These are phyloP conservation scores for Cutaneotrichosporon mucoides DNA, from an alignment of 1,284 basidiomycete species.

Conservation along the genomic window DNA sequence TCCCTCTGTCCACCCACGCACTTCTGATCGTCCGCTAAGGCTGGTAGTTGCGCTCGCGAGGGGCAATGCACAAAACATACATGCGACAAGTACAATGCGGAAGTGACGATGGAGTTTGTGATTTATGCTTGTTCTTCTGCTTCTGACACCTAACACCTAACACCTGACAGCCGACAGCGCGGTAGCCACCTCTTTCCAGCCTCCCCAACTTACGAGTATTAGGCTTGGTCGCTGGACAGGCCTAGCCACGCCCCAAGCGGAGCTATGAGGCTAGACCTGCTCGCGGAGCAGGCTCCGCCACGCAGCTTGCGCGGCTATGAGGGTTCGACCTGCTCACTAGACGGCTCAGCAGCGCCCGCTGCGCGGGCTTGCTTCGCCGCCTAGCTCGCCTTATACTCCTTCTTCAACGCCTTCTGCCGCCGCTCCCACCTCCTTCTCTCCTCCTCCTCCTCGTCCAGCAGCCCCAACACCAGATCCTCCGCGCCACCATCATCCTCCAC, in stretches of 20 bases:
- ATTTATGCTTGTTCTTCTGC: background rate
- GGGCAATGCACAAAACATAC: background rate
- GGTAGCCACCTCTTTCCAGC: background rate
- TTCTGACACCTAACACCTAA: background rate
- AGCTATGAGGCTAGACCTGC: too few species aligned
- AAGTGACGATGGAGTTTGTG: background rate
- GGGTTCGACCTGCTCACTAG: too few species aligned
- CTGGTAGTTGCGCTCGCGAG: too few species aligned
- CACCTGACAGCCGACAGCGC: too few species aligned
- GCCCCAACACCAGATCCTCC: constrained; percentile 45
- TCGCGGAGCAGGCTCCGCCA: too few species aligned
- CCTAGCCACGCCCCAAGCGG: too few species aligned
- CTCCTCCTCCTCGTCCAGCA: constrained; percentile 49
- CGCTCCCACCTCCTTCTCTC: constrained; percentile 35
- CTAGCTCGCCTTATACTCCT: background rate
- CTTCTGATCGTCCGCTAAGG: too few species aligned
- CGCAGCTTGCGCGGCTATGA: background rate
- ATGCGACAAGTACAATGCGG: background rate
- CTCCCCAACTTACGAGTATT: too few species aligned
- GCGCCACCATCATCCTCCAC: constrained; percentile 46
- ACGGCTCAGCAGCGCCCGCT: background rate
- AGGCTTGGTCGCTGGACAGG: too few species aligned
- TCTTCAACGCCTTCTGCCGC: background rate
- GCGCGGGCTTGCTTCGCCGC: background rate
- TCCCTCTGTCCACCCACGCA: too few species aligned